These are phyloP conservation scores for Pholiota microspora DNA, from an alignment of 768 basidiomycete genomes.

Conservation along the genomic window DNA sequence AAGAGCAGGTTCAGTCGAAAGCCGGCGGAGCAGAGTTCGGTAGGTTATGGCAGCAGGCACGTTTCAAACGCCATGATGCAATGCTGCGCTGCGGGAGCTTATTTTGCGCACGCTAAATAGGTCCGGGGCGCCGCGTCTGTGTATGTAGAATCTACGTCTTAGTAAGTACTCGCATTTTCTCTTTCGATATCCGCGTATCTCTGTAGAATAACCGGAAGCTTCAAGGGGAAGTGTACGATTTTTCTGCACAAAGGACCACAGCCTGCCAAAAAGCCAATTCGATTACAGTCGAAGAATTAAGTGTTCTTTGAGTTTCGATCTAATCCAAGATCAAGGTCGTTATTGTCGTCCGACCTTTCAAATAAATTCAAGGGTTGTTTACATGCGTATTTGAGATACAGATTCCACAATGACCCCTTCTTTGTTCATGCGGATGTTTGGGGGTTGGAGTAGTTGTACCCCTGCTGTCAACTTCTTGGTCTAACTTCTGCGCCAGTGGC, in stretches of 20 bases:
- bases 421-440: neutral
- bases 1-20: neutral
- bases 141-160: no score
- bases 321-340: neutral
- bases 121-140: neutral
- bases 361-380: neutral
- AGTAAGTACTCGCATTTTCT: no score
- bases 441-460: neutral
- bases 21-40: neutral
- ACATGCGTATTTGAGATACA: neutral
- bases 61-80: neutral
- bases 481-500: neutral
- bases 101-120: neutral
- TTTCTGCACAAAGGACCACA: no score
- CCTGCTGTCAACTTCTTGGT: neutral
- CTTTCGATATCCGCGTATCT: no score
- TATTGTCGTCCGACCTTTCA: no score
- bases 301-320: no score
- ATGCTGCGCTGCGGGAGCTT: neutral
- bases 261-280: no score
- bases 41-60: constrained; percentile 3
- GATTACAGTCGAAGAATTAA: no score
- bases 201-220: no score
- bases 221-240: no score
- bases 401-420: neutral